Conservation (phyloP, 257 asterid genomes). For the Nicotiana undulata region DNA sequence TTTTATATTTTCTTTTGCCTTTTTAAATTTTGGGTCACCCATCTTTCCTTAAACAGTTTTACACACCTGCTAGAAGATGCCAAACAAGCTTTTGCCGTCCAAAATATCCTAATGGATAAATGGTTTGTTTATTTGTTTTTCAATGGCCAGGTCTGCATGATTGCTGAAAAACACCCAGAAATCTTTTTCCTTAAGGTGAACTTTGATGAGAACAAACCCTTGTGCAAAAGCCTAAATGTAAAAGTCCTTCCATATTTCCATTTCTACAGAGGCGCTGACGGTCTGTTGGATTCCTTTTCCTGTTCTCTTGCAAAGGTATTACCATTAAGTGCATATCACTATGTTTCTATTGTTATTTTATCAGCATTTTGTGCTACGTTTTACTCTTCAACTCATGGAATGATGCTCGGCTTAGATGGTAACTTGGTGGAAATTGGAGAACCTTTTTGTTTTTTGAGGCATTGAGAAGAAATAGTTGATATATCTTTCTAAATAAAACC, state of each 20-base stretch:
- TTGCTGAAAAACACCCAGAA: slow-evolving; percentile 54
- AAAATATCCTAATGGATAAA: background rate
- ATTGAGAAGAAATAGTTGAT: background rate
- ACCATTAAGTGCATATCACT: background rate
- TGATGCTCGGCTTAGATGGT: background rate
- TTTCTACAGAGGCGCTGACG: slow-evolving; percentile 64
- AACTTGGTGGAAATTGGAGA: background rate
- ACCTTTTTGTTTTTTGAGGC: background rate
- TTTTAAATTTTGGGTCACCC: background rate
- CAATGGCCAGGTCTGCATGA: slow-evolving; percentile 48
- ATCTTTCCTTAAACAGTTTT: background rate
- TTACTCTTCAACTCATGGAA: background rate
- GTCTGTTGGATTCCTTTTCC: slow-evolving; percentile 61
- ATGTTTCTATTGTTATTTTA: background rate
- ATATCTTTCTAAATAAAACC: background rate
- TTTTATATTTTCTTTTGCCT: background rate
- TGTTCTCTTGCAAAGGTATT: slow-evolving; percentile 78
- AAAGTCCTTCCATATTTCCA: slow-evolving; percentile 81
- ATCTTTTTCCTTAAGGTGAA: slow-evolving; percentile 63
- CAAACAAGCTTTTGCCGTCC: background rate
- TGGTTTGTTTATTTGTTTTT: background rate
- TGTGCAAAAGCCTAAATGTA: slow-evolving; percentile 65
- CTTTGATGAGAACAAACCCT: slow-evolving; percentile 63
- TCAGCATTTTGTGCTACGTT: background rate
- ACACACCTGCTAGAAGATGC: background rate